Evolutionary conservation across 495 filamentous ascomycete species (phyloP), one percentile per base, ranked within the genome.

Genomic region (Podospora pseudopauciseta): DNA sequence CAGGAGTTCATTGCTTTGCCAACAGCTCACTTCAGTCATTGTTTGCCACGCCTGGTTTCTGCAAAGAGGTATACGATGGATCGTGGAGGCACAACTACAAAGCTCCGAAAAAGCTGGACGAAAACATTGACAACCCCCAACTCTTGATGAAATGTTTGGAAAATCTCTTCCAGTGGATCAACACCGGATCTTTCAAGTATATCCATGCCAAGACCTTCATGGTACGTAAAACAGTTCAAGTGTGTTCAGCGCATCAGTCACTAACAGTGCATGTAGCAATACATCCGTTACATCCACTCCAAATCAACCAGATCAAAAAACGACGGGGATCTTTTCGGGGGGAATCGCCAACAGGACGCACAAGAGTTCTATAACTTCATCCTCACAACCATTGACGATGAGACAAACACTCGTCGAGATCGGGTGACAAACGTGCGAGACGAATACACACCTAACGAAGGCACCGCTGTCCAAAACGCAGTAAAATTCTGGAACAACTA

Each of bases 1-100:
- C 91, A 27, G 88, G 90, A 11, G 89, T 90, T 13, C 91, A 88
- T 6, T 99, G 95, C 77, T 99, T 95, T 75, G 92, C 94, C 86
- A 97, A 97, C 80, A 87, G 91, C 16, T 89, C 88, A 4, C 78
- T 99, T 16, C 95, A 99, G 76, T 90, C 88, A 67, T 79, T 98
- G 65, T 89, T 90, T 67, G 90, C 89, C 3, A 95, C 92, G 1
- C 80, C 87, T 23, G 86, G 87, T 23, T 83, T 99, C 67, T 85
- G 87, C 32, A 81, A 86, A 32, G 90, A 92, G 65, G 89, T 97
- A 70, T 71, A 63, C 44, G 80, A 81, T 26, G 84, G 83, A 56
- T 74, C 84, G 39, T 92, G 83, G 83, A 83, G 78, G 66, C 83
- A 69, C 69, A 65, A 49, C 78, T 84, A 70, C 73, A 74, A 30